phyloP scores from a whole-genome alignment of 2,329 filamentous ascomycete species.

The Fusarium oxysporum region DNA sequence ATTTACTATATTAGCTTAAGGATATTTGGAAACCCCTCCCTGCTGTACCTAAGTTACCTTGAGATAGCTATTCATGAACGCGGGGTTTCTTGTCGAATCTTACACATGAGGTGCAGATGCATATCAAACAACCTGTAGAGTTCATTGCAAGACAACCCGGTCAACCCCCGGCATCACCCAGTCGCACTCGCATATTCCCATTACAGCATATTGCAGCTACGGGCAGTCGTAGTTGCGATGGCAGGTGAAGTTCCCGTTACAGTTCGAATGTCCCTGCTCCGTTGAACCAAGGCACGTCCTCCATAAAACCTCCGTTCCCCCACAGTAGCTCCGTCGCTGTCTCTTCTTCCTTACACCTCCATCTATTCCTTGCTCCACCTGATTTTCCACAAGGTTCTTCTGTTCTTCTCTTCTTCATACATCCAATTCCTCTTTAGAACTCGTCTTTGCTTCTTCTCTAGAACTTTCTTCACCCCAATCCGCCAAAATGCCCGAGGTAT shows the following conservation, averaged over 20 bases:
- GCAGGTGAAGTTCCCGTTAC: background rate
- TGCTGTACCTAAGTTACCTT: background rate
- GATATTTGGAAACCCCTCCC: background rate
- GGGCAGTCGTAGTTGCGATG: background rate
- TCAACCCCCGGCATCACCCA: constrained; percentile 11
- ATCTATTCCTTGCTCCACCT: constrained; percentile 18
- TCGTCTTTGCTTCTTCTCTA: background rate
- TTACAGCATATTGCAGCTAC: constrained; percentile 8
- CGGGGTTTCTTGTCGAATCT: constrained; percentile 33
- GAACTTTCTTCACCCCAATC: constrained; percentile 9
- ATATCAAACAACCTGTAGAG: constrained; percentile 16
- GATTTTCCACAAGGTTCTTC: constrained; percentile 25
- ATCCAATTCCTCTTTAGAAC: constrained; percentile 7
- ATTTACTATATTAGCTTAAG: background rate
- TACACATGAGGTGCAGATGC: constrained; percentile 25
- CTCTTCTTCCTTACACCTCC: constrained; percentile 14
- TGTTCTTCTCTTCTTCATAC: constrained; percentile 15
- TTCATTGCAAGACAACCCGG: constrained; percentile 2
- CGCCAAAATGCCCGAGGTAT: constrained; percentile 52
- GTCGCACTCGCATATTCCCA: constrained; percentile 31
- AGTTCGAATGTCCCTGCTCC: constrained; percentile 3
- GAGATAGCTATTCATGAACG: constrained; percentile 17
- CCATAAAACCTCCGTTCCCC: constrained; percentile 59
- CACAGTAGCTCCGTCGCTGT: constrained; percentile 24
- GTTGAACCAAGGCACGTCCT: constrained; percentile 28